Conservation (phyloP, 129 eudicot species). For the Artemisia tridentata region DNA sequence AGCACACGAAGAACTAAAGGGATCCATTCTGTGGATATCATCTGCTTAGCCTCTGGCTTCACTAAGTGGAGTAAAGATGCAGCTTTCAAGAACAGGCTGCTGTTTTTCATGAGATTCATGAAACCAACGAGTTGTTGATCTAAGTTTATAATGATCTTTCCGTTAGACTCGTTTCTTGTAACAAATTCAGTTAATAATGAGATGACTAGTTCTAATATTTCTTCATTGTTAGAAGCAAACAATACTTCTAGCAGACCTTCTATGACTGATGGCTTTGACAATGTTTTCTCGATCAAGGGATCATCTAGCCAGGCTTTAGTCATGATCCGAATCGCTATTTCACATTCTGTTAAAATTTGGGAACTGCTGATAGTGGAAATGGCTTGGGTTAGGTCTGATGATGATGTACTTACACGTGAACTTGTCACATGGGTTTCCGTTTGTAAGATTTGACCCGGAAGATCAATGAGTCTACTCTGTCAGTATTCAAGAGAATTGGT, state of each 20-base stretch:
- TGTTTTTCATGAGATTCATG: constrained; percentile 47
- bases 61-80: constrained; percentile 59
- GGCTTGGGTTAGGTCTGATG: constrained; percentile 46
- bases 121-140: constrained; percentile 67
- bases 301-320: constrained; percentile 64
- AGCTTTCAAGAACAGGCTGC: constrained; percentile 66
- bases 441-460: constrained; percentile 46
- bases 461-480: constrained; percentile 46
- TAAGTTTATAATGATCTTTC: constrained; percentile 39
- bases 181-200: constrained; percentile 67
- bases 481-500: constrained; percentile 24
- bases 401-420: constrained; percentile 10
- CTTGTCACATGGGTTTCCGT: constrained; percentile 25
- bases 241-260: constrained; percentile 68
- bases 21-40: constrained; percentile 64
- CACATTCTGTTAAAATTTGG: constrained; percentile 53
- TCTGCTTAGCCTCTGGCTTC: constrained; percentile 63
- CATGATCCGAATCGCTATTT: constrained; percentile 59
- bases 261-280: constrained; percentile 50
- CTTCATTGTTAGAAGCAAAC: constrained; percentile 60
- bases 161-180: constrained; percentile 37
- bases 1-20: constrained; percentile 71
- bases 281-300: constrained; percentile 26
- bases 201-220: constrained; percentile 57
- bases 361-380: constrained; percentile 49